Conservation (phyloP, 2,329 filamentous ascomycete species). For the Saccharata proteae region DNA sequence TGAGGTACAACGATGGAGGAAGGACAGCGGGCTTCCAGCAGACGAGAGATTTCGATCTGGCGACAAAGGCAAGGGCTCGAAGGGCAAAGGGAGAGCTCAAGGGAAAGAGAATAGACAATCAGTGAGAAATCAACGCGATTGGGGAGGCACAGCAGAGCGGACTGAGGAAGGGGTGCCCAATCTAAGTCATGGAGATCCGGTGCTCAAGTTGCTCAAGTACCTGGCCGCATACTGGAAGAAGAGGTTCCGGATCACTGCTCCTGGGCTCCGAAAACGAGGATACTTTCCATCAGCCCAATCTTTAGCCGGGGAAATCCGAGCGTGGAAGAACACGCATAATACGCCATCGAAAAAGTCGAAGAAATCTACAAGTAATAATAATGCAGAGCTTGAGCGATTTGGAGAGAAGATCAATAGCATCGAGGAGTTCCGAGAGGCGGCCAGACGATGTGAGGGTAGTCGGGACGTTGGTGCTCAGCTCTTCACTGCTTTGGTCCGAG, state of each 20-base stretch:
- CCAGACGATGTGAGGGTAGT: constrained; percentile 63
- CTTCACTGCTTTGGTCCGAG: constrained; percentile 74
- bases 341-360: background rate
- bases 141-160: constrained; percentile 56
- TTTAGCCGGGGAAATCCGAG: constrained; percentile 61
- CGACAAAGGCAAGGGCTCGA: constrained; percentile 8
- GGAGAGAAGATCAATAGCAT: constrained; percentile 64
- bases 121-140: constrained; percentile 48
- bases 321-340: constrained; percentile 44
- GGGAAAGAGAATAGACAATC: constrained; percentile 25
- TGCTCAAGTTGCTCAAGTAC: constrained; percentile 62
- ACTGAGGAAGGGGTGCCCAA: constrained; percentile 58
- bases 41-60: constrained; percentile 1
- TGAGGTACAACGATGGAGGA: constrained; percentile 30
- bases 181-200: constrained; percentile 70
- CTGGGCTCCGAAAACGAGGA: constrained; percentile 76
- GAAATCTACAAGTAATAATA: background rate
- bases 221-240: constrained; percentile 84
- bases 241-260: constrained; percentile 62
- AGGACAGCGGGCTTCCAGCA: constrained; percentile 65
- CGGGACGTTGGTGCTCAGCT: constrained; percentile 80
- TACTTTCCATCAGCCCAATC: constrained; percentile 64
- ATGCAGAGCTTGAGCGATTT: constrained; percentile 46
- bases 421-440: constrained; percentile 55
- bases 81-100: constrained; percentile 14